phyloP scores from a whole-genome alignment of 164 flowering plant genomes.

The Tetracentron sinense region DNA sequence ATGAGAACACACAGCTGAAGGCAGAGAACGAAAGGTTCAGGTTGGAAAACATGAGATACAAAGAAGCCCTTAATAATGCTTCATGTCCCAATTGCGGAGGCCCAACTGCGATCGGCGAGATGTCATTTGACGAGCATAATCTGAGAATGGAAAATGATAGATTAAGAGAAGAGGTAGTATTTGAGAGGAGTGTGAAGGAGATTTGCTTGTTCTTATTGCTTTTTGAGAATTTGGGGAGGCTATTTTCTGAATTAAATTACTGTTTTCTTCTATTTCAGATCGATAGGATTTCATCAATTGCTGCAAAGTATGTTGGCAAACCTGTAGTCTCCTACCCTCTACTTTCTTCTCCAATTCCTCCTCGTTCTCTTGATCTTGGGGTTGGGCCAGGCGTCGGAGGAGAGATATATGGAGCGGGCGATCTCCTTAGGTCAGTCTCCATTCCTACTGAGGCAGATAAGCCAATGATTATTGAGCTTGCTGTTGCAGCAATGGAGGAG shows the following conservation, averaged over 20 bases:
- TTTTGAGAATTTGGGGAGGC: no score
- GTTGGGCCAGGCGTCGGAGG: conserved; percentile 45
- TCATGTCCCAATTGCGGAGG: conserved; percentile 81
- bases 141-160: conserved; percentile 74
- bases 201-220: no score
- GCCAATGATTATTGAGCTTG: conserved; percentile 62
- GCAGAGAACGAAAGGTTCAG: conserved; percentile 72
- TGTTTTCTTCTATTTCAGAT: no score
- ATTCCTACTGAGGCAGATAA: conserved; percentile 55
- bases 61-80: conserved; percentile 68
- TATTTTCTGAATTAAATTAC: no score
- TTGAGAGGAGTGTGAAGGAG: no score
- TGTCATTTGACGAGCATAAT: conserved; percentile 78
- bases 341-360: conserved; percentile 29
- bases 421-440: conserved; percentile 38
- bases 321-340: conserved; percentile 45
- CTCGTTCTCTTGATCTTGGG: conserved; percentile 68
- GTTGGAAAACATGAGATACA: conserved; percentile 66
- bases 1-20: conserved; percentile 66
- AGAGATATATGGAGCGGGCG: conserved; percentile 51
- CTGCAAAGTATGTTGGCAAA: conserved; percentile 85
- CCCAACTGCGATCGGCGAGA: conserved; percentile 64
- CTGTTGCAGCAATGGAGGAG: conserved; percentile 82
- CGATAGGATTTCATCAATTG: conserved; percentile 68
- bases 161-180: conserved; percentile 69